Base-by-base conservation (phyloP, 768 basidiomycete species). In the Cubamyces sp. region DNA sequence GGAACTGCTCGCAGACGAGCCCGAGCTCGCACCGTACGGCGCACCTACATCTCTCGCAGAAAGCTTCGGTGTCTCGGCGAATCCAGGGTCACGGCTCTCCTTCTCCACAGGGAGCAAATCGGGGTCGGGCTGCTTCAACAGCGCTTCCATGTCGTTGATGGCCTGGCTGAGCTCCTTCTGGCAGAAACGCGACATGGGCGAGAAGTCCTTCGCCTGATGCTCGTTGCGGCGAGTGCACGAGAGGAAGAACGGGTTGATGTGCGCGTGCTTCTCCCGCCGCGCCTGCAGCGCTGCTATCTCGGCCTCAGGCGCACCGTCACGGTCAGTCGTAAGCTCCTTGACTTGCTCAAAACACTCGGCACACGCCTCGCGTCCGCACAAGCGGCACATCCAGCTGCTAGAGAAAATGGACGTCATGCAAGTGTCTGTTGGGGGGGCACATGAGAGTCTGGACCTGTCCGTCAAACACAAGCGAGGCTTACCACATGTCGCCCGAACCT, bases 381-480 rank as follows among this genome's bases (percentile, higher is more conserved):
- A 71, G n/a, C 90, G 83, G 72, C 94, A 96, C 84, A 96, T 91
- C 87, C 91, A 96, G 30, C 87, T 90, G 60, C 86, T 87, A 6
- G 90, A 89, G 74, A 96, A 96, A 60, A 96, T 86, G 14, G 94
- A 96, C 5, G 93, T 95, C 82, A 93, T 91, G 74, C 95, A 97
- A 1, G 91, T 93, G 74, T 97, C 94, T 96, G 71, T 37, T 37
- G 8, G 21, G 60, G 62, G 50, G 42, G 25, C 59, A 7, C 48
- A 23, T 49, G 48, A 49, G 48, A 54, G 65, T 54, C 64, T 57
- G 53, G 21, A 54, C 7, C 30, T 46, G 26, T 18, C 39, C 15
- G 54, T 41, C 21, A 26, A 53, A 42, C 19, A 28, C 21, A 28
- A 15, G 16, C 25, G 8, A 12, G 14, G 75, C 87, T 58, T 71